Conservation (phyloP, 192 early-diverging fungal genomes). For the Diversispora epigaea region DNA sequence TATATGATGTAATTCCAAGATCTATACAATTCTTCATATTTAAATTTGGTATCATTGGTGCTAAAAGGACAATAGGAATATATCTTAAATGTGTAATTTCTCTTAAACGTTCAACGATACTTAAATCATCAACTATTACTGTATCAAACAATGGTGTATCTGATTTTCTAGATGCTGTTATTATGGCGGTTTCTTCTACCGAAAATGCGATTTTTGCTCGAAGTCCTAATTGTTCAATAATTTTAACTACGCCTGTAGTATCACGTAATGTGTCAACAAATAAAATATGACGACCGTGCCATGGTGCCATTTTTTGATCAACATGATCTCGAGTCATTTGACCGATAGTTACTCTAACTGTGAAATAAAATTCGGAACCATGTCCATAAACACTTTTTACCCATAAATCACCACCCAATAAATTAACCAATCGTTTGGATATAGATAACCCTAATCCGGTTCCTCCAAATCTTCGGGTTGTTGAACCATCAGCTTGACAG, state of each 20-base stretch:
- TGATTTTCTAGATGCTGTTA: slow-evolving; percentile 33
- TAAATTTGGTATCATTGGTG: slow-evolving; percentile 51
- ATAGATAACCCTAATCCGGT: slow-evolving; percentile 86
- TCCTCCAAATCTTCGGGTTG: slow-evolving; percentile 82
- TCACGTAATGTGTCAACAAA: slow-evolving; percentile 60
- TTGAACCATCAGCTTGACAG: slow-evolving; percentile 79
- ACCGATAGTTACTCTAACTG: slow-evolving; percentile 54
- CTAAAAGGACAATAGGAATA: slow-evolving; percentile 74
- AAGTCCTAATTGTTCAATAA: slow-evolving; percentile 53
- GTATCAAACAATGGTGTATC: slow-evolving; percentile 57
- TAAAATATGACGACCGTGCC: slow-evolving; percentile 64
- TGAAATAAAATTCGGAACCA: slow-evolving; percentile 80
- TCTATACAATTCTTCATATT: slow-evolving; percentile 71
- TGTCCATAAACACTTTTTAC: slow-evolving; percentile 71
- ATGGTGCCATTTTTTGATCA: slow-evolving; percentile 54
- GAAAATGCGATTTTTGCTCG: slow-evolving; percentile 41
- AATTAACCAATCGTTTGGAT: slow-evolving; percentile 69
- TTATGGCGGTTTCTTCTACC: slow-evolving; percentile 52
- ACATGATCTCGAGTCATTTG: slow-evolving; percentile 41
- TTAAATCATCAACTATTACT: slow-evolving; percentile 65
- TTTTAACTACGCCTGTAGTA: slow-evolving; percentile 36
- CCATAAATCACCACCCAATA: slow-evolving; percentile 80
- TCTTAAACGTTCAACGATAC: slow-evolving; percentile 61
- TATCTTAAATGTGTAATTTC: slow-evolving; percentile 61
- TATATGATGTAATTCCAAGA: slow-evolving; percentile 67